phyloP scores from a whole-genome alignment of 1,139 yeast species.

The Wickerhamiella infanticola region DNA sequence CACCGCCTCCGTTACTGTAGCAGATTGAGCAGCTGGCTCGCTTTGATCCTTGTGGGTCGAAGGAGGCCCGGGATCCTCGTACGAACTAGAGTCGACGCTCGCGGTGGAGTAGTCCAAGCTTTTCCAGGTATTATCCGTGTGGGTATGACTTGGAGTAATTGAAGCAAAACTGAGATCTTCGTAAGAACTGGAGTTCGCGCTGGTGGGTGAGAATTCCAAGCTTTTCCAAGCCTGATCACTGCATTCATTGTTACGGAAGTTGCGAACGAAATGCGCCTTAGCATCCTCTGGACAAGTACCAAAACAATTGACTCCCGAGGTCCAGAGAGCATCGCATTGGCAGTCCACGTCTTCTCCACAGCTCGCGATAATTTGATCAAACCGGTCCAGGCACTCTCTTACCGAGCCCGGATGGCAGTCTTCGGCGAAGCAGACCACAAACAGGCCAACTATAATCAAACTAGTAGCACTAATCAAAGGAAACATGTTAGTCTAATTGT shows the following conservation, averaged over 20 bases:
- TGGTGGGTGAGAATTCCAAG: neutral
- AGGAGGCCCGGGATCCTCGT: neutral
- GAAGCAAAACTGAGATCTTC: neutral
- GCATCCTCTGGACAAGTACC: constrained; percentile 12
- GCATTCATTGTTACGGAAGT: constrained; percentile 9
- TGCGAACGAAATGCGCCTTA: constrained; percentile 9
- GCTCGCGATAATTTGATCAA: constrained; percentile 5
- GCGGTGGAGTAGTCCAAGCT: neutral
- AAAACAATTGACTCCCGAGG: constrained; percentile 11
- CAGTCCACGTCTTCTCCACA: constrained; percentile 9
- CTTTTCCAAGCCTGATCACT: constrained; percentile 6
- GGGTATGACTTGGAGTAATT: neutral
- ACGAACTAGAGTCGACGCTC: too few species aligned
- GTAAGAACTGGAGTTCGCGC: neutral
- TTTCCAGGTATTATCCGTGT: neutral
- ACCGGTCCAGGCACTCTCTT: constrained; percentile 6
- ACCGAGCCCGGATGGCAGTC: constrained; percentile 9
- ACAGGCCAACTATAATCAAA: neutral
- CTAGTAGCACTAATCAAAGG: neutral
- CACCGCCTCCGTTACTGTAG: too few species aligned
- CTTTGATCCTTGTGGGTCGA: neutral
- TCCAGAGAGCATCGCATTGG: constrained; percentile 7
- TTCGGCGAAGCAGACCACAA: neutral
- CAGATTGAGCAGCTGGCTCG: neutral
- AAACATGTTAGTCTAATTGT: neutral